Conservation (phyloP, 2,329 filamentous ascomycete genomes). For the Fusarium sp. region DNA sequence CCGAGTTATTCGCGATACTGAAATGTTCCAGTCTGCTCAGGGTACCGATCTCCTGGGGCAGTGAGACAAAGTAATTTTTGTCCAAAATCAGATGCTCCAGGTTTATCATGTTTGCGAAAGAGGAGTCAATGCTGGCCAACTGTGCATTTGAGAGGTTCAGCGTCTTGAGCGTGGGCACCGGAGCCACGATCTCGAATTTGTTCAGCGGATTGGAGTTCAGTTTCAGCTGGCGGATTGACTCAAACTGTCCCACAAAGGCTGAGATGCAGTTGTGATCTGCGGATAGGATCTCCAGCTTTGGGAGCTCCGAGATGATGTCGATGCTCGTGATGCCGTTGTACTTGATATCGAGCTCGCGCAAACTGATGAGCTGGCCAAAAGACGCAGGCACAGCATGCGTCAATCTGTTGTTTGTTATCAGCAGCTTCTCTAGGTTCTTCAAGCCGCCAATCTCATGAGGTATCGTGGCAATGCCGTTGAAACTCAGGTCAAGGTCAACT, state of each 20-base stretch:
- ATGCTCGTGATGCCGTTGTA: conserved; percentile 94
- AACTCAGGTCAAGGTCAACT: conserved; percentile 95
- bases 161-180: conserved; percentile 85
- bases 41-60: conserved; percentile 88
- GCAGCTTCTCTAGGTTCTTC: conserved; percentile 86
- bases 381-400: conserved; percentile 80
- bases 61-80: conserved; percentile 94
- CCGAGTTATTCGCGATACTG: conserved; percentile 92
- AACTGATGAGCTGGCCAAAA: conserved; percentile 80
- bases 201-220: conserved; percentile 97
- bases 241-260: conserved; percentile 90
- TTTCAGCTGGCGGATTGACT: conserved; percentile 85
- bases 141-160: conserved; percentile 94
- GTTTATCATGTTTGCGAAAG: conserved; percentile 90
- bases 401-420: conserved; percentile 96
- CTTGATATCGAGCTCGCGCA: conserved; percentile 94
- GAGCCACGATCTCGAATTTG: conserved; percentile 85
- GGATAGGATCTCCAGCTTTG: conserved; percentile 88
- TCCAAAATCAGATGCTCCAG: conserved; percentile 91
- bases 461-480: conserved; percentile 88
- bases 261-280: conserved; percentile 95
- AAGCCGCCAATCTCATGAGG: conserved; percentile 85
- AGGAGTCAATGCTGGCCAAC: conserved; percentile 88
- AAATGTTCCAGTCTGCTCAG: conserved; percentile 89
- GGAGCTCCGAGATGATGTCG: conserved; percentile 86